Conservation (phyloP, 495 filamentous ascomycete species). For the Collariella sp. region DNA sequence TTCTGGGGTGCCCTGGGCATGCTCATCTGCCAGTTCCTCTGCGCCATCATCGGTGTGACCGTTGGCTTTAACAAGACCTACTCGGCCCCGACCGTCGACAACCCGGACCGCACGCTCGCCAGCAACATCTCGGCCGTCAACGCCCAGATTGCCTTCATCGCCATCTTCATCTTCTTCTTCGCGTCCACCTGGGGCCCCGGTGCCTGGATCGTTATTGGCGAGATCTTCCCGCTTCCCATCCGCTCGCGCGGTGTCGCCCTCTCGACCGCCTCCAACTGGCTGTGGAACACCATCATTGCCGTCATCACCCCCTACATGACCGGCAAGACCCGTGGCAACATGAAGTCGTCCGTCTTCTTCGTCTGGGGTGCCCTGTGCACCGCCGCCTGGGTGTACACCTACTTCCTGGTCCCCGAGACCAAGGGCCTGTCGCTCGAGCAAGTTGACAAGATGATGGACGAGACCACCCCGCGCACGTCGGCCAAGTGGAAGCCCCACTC, state of each 20-base stretch:
- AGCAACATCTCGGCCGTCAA: slow-evolving; percentile 56
- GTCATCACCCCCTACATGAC: slow-evolving; percentile 79
- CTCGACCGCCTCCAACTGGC: slow-evolving; percentile 80
- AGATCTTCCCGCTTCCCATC: slow-evolving; percentile 80
- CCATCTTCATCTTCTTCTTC: slow-evolving; percentile 81
- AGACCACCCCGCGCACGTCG: slow-evolving; percentile 63
- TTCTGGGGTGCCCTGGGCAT: slow-evolving; percentile 72
- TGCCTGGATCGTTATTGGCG: slow-evolving; percentile 78
- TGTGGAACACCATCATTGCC: slow-evolving; percentile 70
- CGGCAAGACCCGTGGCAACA: slow-evolving; percentile 51
- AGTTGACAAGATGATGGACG: slow-evolving; percentile 84
- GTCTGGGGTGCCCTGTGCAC: slow-evolving; percentile 67
- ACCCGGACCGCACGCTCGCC: slow-evolving; percentile 21
- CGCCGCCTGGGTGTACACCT: slow-evolving; percentile 58
- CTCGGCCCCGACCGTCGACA: slow-evolving; percentile 3
- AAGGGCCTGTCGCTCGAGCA: slow-evolving; percentile 84
- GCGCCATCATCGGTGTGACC: slow-evolving; percentile 64
- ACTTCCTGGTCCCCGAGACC: slow-evolving; percentile 76
- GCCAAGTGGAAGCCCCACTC: slow-evolving; percentile 60
- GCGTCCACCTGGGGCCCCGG: slow-evolving; percentile 72
- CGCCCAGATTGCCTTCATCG: slow-evolving; percentile 62
- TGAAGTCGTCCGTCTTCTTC: slow-evolving; percentile 70
- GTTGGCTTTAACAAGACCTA: slow-evolving; percentile 38
- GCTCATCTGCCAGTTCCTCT: slow-evolving; percentile 78
- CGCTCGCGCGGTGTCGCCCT: slow-evolving; percentile 72